phyloP scores from a whole-genome alignment of 495 filamentous ascomycete species.

The Thermochaetoides thermophila region DNA sequence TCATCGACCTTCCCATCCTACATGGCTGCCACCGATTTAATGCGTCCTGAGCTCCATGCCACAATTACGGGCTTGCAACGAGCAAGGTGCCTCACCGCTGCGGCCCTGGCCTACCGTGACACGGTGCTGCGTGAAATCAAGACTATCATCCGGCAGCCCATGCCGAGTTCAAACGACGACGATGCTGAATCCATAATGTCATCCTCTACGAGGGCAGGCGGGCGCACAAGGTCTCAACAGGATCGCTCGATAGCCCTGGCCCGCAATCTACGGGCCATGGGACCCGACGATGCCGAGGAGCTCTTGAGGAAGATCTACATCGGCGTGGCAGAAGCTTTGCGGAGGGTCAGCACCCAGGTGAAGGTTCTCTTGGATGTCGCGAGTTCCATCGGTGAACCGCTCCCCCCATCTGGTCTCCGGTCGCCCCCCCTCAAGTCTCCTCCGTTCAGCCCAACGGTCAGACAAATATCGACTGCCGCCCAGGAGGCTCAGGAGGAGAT shows the following conservation, averaged over 20 bases:
- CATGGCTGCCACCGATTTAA: conserved; percentile 47
- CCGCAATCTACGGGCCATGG: conserved; percentile 78
- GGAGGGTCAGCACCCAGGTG: conserved; percentile 74
- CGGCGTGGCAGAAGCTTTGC: conserved; percentile 69
- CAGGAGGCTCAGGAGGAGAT: conserved; percentile 61
- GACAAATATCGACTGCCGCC: conserved; percentile 12
- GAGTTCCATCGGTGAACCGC: conserved; percentile 46
- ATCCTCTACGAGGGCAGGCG: conserved; percentile 58
- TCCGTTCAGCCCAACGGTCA: conserved; percentile 29
- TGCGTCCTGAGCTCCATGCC: conserved; percentile 50
- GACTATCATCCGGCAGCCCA: conserved; percentile 63
- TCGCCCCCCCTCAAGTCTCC: conserved; percentile 38
- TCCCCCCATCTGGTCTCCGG: conserved; percentile 17
- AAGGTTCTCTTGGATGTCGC: conserved; percentile 95
- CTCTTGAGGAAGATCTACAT: conserved; percentile 73
- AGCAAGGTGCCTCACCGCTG: conserved; percentile 60
- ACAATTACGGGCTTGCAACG: conserved; percentile 66
- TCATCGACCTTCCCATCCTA: conserved; percentile 59
- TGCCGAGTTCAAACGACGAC: conserved; percentile 86
- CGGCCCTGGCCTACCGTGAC: conserved; percentile 76
- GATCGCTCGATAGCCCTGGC: conserved; percentile 83
- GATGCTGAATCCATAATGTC: conserved; percentile 87
- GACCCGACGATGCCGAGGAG: conserved; percentile 72
- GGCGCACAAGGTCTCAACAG: conserved; percentile 56
- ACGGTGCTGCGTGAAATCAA: conserved; percentile 77